Percentiles rank a stretch among this genome's conserved stretches.
These are phyloP conservation scores for Rubia peregrina DNA, from an alignment of 305 asterid genomes.

Conservation along the genomic window DNA sequence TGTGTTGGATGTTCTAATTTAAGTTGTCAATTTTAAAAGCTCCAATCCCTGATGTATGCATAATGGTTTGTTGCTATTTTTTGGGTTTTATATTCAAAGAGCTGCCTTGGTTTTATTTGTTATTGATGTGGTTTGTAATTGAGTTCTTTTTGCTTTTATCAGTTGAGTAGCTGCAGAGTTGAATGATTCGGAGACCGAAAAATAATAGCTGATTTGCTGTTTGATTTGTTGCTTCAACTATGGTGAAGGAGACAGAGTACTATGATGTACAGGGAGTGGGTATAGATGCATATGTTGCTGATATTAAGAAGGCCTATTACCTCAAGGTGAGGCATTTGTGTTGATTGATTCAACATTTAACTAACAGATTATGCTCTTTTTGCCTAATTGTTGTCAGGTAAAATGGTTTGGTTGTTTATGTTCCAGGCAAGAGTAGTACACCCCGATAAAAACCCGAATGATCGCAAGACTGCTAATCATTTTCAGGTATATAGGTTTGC, in stretches of 20 bases:
- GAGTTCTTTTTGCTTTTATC: conserved; percentile 16
- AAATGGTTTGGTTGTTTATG: neutral
- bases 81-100: neutral
- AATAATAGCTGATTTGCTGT: neutral
- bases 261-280: conserved; percentile 64
- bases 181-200: conserved; percentile 6
- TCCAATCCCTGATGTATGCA: neutral
- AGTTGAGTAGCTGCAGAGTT: conserved; percentile 6
- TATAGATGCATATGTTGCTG: conserved; percentile 50
- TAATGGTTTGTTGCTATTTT: neutral
- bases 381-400: neutral
- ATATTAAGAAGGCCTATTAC: conserved; percentile 74
- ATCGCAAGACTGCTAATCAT: conserved; percentile 71
- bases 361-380: neutral
- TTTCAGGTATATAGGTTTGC: conserved; percentile 43
- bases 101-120: neutral
- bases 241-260: conserved; percentile 65
- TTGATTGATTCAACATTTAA: neutral
- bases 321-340: conserved; percentile 40
- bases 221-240: conserved; percentile 14
- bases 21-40: neutral
- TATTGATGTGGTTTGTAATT: conserved; percentile 16
- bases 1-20: no score
- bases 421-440: conserved; percentile 71
- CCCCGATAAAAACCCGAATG: conserved; percentile 79